These are phyloP conservation scores for Penicillium tannophilum DNA, from an alignment of 495 filamentous ascomycete species.

Conservation along the genomic window DNA sequence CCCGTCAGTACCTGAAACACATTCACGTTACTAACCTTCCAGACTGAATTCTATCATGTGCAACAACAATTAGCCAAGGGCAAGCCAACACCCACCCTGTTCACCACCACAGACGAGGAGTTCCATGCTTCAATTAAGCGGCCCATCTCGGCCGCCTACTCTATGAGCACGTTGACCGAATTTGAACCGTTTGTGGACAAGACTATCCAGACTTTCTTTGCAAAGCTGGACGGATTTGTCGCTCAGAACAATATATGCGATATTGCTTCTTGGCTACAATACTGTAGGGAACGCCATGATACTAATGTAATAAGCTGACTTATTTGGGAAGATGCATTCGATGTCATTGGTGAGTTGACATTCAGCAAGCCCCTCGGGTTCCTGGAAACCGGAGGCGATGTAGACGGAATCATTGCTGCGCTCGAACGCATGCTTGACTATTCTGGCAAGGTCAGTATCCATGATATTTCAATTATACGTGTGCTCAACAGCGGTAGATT, in stretches of 20 bases:
- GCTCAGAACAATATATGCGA: conserved; percentile 31
- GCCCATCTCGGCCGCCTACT: conserved; percentile 43
- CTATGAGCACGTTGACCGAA: conserved; percentile 38
- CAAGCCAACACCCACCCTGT: conserved; percentile 31
- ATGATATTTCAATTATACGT: not conserved
- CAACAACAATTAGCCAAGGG: conserved; percentile 26
- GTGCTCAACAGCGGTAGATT: conserved; percentile 20
- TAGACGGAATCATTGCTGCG: conserved; percentile 29
- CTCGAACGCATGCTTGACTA: not conserved
- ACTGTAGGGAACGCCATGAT: conserved; percentile 9
- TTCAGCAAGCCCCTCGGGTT: conserved; percentile 43
- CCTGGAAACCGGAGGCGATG: conserved; percentile 37
- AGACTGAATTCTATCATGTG: conserved; percentile 37
- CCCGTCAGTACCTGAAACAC: not conserved
- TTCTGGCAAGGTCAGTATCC: conserved; percentile 20
- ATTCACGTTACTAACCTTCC: not conserved
- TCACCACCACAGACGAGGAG: conserved; percentile 42
- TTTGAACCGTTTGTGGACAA: conserved; percentile 42
- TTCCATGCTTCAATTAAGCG: conserved; percentile 41
- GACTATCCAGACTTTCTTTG: conserved; percentile 33
- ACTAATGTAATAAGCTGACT: not conserved
- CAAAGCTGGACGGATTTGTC: conserved; percentile 38
- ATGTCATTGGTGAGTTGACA: conserved; percentile 41
- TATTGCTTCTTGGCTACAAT: conserved; percentile 46
- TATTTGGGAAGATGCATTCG: conserved; percentile 29